Percentiles rank a stretch among this genome's conserved stretches.
These are phyloP conservation scores for Suhomyces sp. DNA, from an alignment of 805 yeast species.

Conservation along the genomic window DNA sequence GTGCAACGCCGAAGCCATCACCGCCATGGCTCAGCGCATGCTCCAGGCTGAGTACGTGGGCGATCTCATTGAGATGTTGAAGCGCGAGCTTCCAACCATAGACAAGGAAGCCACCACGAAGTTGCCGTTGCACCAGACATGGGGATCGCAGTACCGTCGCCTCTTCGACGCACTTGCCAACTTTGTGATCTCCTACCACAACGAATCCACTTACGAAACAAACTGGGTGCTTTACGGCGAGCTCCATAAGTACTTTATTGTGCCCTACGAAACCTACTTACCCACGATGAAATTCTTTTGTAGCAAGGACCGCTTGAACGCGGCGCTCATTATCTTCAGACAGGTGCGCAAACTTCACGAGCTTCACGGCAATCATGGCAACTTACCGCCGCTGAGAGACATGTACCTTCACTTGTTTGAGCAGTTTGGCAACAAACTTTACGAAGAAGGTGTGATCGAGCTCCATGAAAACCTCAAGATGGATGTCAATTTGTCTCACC, in stretches of 20 bases:
- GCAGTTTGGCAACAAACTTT: constrained; percentile 56
- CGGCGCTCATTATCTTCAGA: constrained; percentile 60
- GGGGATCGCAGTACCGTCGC: constrained; percentile 22
- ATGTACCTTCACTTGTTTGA: constrained; percentile 60
- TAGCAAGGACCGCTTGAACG: constrained; percentile 52
- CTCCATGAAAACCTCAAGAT: constrained; percentile 61
- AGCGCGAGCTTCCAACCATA: constrained; percentile 38
- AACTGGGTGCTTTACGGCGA: constrained; percentile 62
- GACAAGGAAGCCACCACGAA: constrained; percentile 25
- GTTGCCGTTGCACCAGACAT: constrained; percentile 25
- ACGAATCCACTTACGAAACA: constrained; percentile 37
- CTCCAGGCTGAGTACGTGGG: constrained; percentile 36
- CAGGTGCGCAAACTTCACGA: constrained; percentile 55
- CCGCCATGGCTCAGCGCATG: constrained; percentile 26
- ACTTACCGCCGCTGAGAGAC: constrained; percentile 38
- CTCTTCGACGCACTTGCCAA: constrained; percentile 29
- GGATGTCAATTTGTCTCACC: constrained; percentile 50
- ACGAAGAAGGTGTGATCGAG: constrained; percentile 63
- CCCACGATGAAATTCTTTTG: constrained; percentile 60
- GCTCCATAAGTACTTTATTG: constrained; percentile 50
- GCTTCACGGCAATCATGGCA: constrained; percentile 37
- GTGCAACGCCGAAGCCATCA: constrained; percentile 30
- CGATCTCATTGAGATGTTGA: constrained; percentile 39
- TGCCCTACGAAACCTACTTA: constrained; percentile 58
- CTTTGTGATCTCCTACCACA: constrained; percentile 28